Evolutionary conservation across 805 yeast species (phyloP).

Genomic region (Vanderwaltozyma tropicalis): DNA sequence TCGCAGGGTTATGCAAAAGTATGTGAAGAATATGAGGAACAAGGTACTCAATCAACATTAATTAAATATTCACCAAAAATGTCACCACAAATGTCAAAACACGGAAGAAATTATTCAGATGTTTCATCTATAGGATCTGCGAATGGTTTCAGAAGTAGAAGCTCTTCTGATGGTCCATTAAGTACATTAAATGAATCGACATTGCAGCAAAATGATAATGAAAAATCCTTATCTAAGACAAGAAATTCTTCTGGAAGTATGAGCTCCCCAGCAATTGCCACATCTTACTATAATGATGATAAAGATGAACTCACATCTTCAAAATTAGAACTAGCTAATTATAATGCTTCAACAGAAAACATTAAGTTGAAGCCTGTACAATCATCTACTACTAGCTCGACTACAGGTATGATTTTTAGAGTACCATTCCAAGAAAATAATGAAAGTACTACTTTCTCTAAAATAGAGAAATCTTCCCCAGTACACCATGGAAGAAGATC

Average conservation of each 20-base stretch:
- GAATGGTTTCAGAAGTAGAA: neutral
- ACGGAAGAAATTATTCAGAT: conserved; percentile 4
- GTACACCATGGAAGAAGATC: conserved; percentile 7
- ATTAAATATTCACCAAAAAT: conserved; percentile 11
- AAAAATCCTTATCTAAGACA: neutral
- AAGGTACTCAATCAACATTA: conserved; percentile 9
- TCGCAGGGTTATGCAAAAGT: conserved; percentile 58
- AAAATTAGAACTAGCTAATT: too few species aligned
- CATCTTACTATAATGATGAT: neutral
- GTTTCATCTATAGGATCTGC: conserved; percentile 10
- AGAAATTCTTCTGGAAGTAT: too few species aligned
- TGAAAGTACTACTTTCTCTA: neutral
- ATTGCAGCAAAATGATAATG: neutral
- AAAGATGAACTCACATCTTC: neutral
- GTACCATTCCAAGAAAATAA: conserved; percentile 53
- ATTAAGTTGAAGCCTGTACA: neutral
- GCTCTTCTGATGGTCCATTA: neutral
- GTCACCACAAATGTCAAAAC: conserved; percentile 4
- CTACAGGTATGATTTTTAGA: conserved; percentile 39
- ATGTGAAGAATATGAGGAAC: conserved; percentile 22
- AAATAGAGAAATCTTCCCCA: neutral
- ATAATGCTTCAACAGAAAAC: neutral
- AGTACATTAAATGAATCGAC: neutral
- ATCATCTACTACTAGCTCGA: conserved; percentile 18
- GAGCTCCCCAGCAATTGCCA: neutral